A percentile compares a stretch with the other conserved stretches of the same genome.
phyloP scores from a whole-genome alignment of 2,329 filamentous ascomycete species.

The Stachybotrys chartarum region DNA sequence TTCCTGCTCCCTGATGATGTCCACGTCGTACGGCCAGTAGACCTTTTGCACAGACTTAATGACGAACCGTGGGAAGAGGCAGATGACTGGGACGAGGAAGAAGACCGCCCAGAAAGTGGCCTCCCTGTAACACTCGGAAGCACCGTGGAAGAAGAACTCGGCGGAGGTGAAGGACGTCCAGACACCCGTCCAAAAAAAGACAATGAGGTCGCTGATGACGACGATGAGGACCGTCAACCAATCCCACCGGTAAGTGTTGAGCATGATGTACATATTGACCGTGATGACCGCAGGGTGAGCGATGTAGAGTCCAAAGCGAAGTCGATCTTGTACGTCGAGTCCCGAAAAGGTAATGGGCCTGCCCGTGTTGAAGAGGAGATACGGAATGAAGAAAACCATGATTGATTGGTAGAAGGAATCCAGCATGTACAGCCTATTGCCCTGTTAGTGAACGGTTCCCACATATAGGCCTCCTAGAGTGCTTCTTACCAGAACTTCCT shows the following conservation, averaged over 20 bases:
- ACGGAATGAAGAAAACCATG: slow-evolving; percentile 89
- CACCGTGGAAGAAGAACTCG: slow-evolving; percentile 65
- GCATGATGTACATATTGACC: slow-evolving; percentile 89
- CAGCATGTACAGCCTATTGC: slow-evolving; percentile 74
- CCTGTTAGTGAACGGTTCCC: slow-evolving; percentile 3
- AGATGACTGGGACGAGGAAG: slow-evolving; percentile 71
- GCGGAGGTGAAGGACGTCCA: slow-evolving; percentile 54
- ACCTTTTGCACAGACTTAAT: slow-evolving; percentile 89
- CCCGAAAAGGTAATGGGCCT: slow-evolving; percentile 67
- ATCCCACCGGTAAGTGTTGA: slow-evolving; percentile 98
- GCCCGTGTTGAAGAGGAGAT: slow-evolving; percentile 65
- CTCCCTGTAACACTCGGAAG: slow-evolving; percentile 69
- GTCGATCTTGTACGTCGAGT: slow-evolving; percentile 68
- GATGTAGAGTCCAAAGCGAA: slow-evolving; percentile 80
- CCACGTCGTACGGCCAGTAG: slow-evolving; percentile 85
- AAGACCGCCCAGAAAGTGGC: slow-evolving; percentile 83
- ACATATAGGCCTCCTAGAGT: background rate
- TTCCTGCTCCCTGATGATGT: slow-evolving; percentile 92
- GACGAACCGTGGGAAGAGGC: slow-evolving; percentile 79
- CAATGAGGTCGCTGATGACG: slow-evolving; percentile 71
- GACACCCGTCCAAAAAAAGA: slow-evolving; percentile 94
- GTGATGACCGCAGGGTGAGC: slow-evolving; percentile 77
- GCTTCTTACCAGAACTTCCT: slow-evolving; percentile 82
- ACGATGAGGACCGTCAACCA: slow-evolving; percentile 89
- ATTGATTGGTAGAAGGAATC: slow-evolving; percentile 94